Conservation (phyloP, 176 grass and related monocot species). For the Oryza meyeriana region DNA sequence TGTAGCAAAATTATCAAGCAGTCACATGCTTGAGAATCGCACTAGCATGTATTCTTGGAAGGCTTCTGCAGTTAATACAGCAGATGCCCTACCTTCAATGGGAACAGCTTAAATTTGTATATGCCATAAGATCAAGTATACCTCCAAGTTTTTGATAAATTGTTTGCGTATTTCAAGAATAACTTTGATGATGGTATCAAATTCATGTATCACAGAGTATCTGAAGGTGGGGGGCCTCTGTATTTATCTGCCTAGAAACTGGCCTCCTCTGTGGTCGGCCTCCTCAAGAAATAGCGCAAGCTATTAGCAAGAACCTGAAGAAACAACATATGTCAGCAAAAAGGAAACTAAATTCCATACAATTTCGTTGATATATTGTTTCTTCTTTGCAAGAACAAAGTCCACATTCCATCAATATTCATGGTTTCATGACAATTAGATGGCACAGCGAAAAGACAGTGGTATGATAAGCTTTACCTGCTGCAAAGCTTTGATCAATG, state of each 20-base stretch:
- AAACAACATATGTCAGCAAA: conserved; percentile 26
- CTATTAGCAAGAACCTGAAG: conserved; percentile 89
- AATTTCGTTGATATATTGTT: not conserved
- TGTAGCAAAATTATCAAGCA: conserved; percentile 24
- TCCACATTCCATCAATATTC: not conserved
- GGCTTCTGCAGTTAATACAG: conserved; percentile 11
- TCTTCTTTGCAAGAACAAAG: not conserved
- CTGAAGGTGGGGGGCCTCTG: not conserved
- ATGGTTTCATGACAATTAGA: not conserved
- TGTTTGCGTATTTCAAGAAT: conserved; percentile 6
- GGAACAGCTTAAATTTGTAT: conserved; percentile 9
- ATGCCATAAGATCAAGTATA: conserved; percentile 30
- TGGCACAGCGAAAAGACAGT: not conserved
- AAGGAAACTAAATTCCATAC: not conserved
- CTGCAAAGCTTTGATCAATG: conserved; percentile 60
- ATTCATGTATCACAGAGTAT: not conserved
- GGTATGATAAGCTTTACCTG: conserved; percentile 45
- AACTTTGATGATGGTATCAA: not conserved
- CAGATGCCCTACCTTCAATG: conserved; percentile 4
- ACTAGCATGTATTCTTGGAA: not conserved
- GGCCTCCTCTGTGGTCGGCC: conserved; percentile 76
- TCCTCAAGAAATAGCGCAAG: conserved; percentile 95
- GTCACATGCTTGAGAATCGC: conserved; percentile 15
- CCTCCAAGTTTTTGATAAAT: conserved; percentile 5
- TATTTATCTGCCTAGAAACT: conserved; percentile 61